These are phyloP conservation scores for Ceratocystis albifundus DNA, from an alignment of 2,329 filamentous ascomycete genomes.

Conservation along the genomic window DNA sequence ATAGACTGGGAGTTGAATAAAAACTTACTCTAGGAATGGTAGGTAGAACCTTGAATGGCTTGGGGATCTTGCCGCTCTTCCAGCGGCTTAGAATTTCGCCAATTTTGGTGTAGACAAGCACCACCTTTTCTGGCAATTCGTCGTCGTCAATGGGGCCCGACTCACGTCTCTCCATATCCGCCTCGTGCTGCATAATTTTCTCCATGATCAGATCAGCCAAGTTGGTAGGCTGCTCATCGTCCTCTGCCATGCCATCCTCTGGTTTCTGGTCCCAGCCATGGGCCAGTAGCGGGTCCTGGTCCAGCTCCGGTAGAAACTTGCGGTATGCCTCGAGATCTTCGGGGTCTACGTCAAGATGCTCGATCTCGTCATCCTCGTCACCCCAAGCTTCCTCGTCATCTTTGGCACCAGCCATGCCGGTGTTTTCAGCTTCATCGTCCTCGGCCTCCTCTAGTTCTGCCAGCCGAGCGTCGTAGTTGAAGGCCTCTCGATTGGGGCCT, in stretches of 20 bases:
- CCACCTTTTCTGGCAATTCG: conserved; percentile 78
- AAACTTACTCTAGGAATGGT: conserved; percentile 50
- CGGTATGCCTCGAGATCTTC: conserved; percentile 83
- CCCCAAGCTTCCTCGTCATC: conserved; percentile 58
- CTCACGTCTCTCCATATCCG: conserved; percentile 40
- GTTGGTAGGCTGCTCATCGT: conserved; percentile 54
- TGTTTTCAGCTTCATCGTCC: conserved; percentile 32
- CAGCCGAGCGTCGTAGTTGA: conserved; percentile 69
- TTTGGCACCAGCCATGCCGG: not conserved
- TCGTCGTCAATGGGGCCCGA: conserved; percentile 58
- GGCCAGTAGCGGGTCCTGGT: conserved; percentile 61
- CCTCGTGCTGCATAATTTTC: conserved; percentile 88
- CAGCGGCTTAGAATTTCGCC: conserved; percentile 23
- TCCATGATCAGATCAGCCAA: conserved; percentile 85
- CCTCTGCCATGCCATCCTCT: conserved; percentile 32
- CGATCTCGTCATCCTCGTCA: conserved; percentile 65
- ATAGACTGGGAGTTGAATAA: no score
- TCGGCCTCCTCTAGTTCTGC: conserved; percentile 43
- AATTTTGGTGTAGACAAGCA: conserved; percentile 81
- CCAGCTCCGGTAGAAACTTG: conserved; percentile 67
- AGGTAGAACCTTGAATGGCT: conserved; percentile 94
- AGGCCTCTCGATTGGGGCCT: conserved; percentile 42
- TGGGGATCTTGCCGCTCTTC: conserved; percentile 53
- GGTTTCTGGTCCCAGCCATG: conserved; percentile 46
- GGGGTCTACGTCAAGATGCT: conserved; percentile 73